These are phyloP conservation scores for Phytophthora quininea DNA, from an alignment of 352 stramenopile genomes.

Conservation along the genomic window DNA sequence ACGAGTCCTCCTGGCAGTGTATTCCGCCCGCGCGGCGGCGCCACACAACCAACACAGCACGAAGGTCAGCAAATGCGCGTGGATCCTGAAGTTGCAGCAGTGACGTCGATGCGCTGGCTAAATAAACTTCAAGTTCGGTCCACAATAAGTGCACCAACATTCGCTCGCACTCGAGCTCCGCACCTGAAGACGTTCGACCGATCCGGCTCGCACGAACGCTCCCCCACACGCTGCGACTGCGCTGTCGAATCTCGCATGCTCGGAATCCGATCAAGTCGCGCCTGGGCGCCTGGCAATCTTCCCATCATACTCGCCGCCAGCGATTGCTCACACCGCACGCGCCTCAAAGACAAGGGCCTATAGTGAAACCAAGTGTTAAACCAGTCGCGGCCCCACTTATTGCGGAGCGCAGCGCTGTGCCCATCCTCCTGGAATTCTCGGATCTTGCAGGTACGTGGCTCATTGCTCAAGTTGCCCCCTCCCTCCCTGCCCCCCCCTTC, in stretches of 20 bases:
- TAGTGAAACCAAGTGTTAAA: not conserved
- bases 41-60: not conserved
- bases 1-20: no score
- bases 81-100: not conserved
- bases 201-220: not conserved
- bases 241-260: not conserved
- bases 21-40: not conserved
- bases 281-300: not conserved
- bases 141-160: conserved; percentile 16
- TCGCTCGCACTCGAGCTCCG: not conserved
- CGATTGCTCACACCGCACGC: not conserved
- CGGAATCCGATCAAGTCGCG: not conserved
- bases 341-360: not conserved
- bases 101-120: conserved; percentile 24
- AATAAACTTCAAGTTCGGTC: conserved; percentile 20
- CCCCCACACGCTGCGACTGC: not conserved
- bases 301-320: not conserved
- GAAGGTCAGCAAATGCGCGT: conserved; percentile 8
- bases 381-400: not conserved
- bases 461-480: conserved; percentile 26
- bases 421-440: conserved; percentile 19
- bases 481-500: not conserved
- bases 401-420: not conserved
- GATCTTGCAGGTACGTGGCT: not conserved
- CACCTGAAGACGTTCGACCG: not conserved